These are phyloP conservation scores for Ceratocystis diversiconidia DNA, from an alignment of 2,329 filamentous ascomycete species.

Conservation along the genomic window DNA sequence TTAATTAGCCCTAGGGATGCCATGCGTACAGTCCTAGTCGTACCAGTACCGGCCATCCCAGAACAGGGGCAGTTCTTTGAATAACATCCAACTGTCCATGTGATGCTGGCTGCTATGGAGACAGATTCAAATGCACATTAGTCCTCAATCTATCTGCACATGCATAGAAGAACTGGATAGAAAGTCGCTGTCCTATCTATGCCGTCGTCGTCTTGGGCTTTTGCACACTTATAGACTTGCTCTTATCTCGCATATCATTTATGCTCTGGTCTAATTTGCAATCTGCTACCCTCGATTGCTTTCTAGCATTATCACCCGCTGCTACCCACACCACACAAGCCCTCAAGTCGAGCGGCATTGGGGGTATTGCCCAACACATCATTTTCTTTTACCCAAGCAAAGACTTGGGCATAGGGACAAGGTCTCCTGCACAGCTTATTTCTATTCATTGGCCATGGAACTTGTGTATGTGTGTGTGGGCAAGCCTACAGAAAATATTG, in stretches of 20 bases:
- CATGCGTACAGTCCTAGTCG: neutral
- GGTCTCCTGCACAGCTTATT: neutral
- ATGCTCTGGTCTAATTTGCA: neutral
- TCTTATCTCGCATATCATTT: neutral
- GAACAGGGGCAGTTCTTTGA: neutral
- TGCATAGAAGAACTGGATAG: neutral
- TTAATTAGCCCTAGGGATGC: neutral
- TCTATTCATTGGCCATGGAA: neutral
- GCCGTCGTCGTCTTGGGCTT: neutral
- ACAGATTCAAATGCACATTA: constrained; percentile 1
- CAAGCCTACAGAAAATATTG: neutral
- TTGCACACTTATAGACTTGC: neutral
- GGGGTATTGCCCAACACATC: neutral
- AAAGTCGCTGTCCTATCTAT: neutral
- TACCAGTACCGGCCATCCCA: neutral
- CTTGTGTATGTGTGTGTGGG: neutral
- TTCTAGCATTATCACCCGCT: neutral
- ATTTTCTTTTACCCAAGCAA: neutral
- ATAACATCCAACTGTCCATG: neutral
- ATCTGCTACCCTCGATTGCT: neutral
- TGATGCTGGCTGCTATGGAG: neutral
- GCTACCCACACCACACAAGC: neutral
- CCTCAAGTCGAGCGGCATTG: neutral
- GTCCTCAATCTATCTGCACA: neutral
- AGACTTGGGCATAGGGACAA: neutral